Evolutionary conservation across 495 filamentous ascomycete species (phyloP).

Genomic region (Peziza echinospora): DNA sequence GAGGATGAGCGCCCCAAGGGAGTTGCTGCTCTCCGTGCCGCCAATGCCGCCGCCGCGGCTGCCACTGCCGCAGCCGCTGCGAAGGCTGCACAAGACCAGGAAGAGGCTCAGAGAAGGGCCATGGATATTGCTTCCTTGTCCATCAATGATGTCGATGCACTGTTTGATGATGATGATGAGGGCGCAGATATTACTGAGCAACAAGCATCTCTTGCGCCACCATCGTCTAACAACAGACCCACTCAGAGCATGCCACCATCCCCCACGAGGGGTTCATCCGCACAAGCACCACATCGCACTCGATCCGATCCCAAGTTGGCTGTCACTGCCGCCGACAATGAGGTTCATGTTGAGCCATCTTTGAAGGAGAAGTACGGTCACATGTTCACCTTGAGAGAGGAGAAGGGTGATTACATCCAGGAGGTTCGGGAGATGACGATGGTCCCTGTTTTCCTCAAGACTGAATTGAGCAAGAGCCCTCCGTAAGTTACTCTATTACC

Average conservation of each 20-base stretch:
- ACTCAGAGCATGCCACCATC: conserved; percentile 94
- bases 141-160: conserved; percentile 69
- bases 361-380: conserved; percentile 94
- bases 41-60: conserved; percentile 52
- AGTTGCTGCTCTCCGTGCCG: conserved; percentile 38
- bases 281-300: conserved; percentile 61
- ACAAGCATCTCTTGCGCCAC: conserved; percentile 10
- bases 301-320: conserved; percentile 83
- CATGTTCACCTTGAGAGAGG: conserved; percentile 73
- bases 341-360: conserved; percentile 42
- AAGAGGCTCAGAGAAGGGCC: conserved; percentile 71
- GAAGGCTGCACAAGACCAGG: conserved; percentile 54
- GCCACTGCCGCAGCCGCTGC: conserved; percentile 61
- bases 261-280: conserved; percentile 49
- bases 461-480: conserved; percentile 93
- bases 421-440: conserved; percentile 95
- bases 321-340: conserved; percentile 42
- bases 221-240: conserved; percentile 31
- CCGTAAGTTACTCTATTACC: conserved; percentile 44
- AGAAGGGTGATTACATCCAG: conserved; percentile 88
- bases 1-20: conserved; percentile 90
- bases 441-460: conserved; percentile 92
- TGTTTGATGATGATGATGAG: conserved; percentile 89
- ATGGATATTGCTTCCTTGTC: conserved; percentile 84
- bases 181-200: conserved; percentile 44